Evolutionary conservation across 495 filamentous ascomycete genomes (phyloP).

Genomic region (Talaromyces stipitatus): DNA sequence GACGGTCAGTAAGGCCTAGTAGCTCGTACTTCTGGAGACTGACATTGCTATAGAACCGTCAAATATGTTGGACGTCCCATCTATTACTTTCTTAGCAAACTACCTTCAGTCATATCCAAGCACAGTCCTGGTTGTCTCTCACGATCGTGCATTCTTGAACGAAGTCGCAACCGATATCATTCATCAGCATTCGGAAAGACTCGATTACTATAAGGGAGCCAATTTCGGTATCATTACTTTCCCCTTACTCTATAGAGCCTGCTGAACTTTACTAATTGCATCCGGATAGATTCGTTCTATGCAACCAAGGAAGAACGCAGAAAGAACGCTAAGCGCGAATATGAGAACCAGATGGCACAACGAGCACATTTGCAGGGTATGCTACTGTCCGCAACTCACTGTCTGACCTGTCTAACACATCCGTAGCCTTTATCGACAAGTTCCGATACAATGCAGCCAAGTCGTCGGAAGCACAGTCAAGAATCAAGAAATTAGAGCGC

Average conservation of each 20-base stretch:
- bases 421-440: constrained; percentile 94
- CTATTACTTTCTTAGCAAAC: constrained; percentile 97
- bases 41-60: constrained; percentile 63
- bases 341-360: constrained; percentile 95
- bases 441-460: constrained; percentile 99
- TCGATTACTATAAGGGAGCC: constrained; percentile 98
- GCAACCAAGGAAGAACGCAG: constrained; percentile 94
- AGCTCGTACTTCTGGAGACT: neutral
- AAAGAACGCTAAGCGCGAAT: constrained; percentile 94
- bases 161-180: constrained; percentile 99
- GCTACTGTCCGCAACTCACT: neutral
- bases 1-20: constrained; percentile 45
- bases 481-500: constrained; percentile 97
- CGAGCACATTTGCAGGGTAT: constrained; percentile 73
- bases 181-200: constrained; percentile 91
- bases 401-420: constrained; percentile 6
- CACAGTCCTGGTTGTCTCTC: constrained; percentile 92
- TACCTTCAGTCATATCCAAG: constrained; percentile 93
- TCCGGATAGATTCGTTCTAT: constrained; percentile 77
- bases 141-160: constrained; percentile 98
- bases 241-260: neutral
- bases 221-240: constrained; percentile 60
- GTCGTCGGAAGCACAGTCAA: constrained; percentile 92
- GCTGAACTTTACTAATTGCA: constrained; percentile 11
- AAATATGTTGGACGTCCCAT: constrained; percentile 99